Conservation (phyloP, 805 yeast genomes). For the Wickerhamomyces silvicola region DNA sequence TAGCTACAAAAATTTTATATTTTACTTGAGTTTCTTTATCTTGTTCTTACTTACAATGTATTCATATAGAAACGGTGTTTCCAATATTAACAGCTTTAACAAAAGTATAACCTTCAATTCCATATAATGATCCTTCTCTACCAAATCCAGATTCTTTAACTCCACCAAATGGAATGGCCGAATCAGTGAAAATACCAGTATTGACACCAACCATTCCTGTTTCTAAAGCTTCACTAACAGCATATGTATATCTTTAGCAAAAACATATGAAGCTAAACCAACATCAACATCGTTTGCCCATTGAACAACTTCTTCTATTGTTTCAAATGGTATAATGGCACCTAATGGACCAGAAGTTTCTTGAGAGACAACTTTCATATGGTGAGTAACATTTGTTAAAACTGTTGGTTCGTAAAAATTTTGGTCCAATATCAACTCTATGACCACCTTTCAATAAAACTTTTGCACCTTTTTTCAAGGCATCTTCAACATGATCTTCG, state of each 20-base stretch:
- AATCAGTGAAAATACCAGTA: constrained; percentile 51
- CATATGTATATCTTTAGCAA: constrained; percentile 45
- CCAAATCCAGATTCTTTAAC: constrained; percentile 65
- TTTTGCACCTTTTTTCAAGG: constrained; percentile 47
- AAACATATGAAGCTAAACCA: constrained; percentile 58
- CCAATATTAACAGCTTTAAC: constrained; percentile 48
- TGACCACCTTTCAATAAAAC: constrained; percentile 47
- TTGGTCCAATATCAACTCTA: constrained; percentile 40
- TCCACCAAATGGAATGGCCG: constrained; percentile 57
- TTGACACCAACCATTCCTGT: constrained; percentile 63
- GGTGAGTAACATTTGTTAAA: constrained; percentile 42
- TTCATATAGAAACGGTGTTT: no score
- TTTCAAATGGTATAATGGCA: constrained; percentile 48
- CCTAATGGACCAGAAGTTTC: constrained; percentile 67
- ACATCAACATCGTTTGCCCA: constrained; percentile 49
- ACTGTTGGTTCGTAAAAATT: constrained; percentile 52
- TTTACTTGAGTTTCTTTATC: no score
- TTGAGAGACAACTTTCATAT: constrained; percentile 44
- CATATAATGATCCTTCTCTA: constrained; percentile 59
- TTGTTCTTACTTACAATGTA: no score
- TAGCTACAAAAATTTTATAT: no score
- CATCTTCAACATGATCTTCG: constrained; percentile 47
- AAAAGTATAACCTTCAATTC: constrained; percentile 54
- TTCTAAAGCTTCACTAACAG: constrained; percentile 51
- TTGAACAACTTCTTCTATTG: constrained; percentile 44